Evolutionary conservation across 2,329 filamentous ascomycete genomes (phyloP).

Genomic region (Apiospora pterosperma): DNA sequence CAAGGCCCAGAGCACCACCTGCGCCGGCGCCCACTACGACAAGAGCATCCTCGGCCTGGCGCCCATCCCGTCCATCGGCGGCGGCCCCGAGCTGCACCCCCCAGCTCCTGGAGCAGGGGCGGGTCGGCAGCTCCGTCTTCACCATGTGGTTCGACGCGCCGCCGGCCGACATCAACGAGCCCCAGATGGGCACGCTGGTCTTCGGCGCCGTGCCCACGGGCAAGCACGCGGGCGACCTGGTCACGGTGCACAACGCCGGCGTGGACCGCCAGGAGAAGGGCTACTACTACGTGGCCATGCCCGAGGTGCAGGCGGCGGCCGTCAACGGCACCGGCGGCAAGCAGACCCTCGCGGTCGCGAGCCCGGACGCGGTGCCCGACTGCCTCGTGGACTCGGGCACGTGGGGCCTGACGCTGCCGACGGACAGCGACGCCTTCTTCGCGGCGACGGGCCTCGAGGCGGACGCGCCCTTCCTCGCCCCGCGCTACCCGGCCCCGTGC

Average conservation of each 20-base stretch:
- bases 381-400: conserved; percentile 9
- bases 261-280: not conserved
- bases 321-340: not conserved
- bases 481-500: conserved; percentile 1
- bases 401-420: not conserved
- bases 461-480: not conserved
- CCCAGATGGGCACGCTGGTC: conserved; percentile 6
- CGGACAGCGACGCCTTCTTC: not conserved
- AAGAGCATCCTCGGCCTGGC: conserved; percentile 9
- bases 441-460: conserved; percentile 3
- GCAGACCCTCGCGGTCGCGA: not conserved
- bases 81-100: conserved; percentile 1
- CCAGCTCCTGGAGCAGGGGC: not conserved
- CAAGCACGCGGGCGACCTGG: conserved; percentile 2
- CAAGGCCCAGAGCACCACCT: not conserved
- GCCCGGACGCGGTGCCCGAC: not conserved
- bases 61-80: not conserved
- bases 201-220: not conserved
- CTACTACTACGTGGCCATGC: conserved; percentile 7
- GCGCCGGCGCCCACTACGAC: conserved; percentile 3
- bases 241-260: not conserved
- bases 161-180: conserved; percentile 5
- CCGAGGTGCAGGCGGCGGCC: not conserved
- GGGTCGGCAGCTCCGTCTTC: not conserved
- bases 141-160: conserved; percentile 7